Conservation (phyloP, 2,329 filamentous ascomycete genomes). For the Colletotrichum noveboracense region DNA sequence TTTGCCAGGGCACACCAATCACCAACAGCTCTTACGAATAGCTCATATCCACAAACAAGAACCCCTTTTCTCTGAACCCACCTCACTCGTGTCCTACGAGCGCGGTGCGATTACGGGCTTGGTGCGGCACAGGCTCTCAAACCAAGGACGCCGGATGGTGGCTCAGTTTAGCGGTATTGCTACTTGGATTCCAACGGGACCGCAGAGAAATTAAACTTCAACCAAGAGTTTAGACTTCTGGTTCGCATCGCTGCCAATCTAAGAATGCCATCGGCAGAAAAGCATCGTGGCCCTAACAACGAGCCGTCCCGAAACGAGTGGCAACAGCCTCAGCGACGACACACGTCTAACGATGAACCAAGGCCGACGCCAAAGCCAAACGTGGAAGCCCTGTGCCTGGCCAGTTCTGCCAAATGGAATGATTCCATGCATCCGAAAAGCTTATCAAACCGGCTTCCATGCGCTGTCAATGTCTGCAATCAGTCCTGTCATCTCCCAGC, state of each 20-base stretch:
- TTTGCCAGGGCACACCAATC: not conserved
- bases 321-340: not conserved
- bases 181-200: not conserved
- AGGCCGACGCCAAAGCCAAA: not conserved
- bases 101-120: not conserved
- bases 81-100: not conserved
- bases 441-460: not conserved
- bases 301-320: conserved; percentile 8
- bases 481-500: not conserved
- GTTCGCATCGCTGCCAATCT: not conserved
- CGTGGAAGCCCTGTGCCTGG: not conserved
- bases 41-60: not conserved
- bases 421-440: not conserved
- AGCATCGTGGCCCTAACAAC: not conserved
- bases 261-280: not conserved
- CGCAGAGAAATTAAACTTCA: not conserved
- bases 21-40: not conserved
- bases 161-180: not conserved
- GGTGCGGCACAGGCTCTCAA: not conserved
- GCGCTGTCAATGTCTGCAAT: not conserved
- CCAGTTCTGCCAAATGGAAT: not conserved
- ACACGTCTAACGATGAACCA: not conserved
- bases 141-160: not conserved
- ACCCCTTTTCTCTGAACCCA: not conserved
- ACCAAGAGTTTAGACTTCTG: not conserved